A percentile compares a stretch with the other conserved stretches of the same genome.
phyloP scores from a whole-genome alignment of 1,139 yeast genomes.

The Protomyces arabidopsidicola region DNA sequence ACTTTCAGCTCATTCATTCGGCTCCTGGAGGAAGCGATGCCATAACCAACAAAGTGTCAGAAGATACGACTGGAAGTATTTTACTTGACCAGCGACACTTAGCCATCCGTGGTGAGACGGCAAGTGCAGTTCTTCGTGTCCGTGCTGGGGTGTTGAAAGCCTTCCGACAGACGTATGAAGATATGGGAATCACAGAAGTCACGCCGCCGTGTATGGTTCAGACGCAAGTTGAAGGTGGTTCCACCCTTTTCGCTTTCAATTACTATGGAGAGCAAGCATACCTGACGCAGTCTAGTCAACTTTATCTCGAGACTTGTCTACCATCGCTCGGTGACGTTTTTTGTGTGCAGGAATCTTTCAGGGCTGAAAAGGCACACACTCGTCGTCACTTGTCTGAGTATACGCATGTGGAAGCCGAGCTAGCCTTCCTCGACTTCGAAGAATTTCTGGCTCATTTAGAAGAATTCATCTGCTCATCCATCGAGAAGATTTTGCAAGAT shows the following conservation, averaged over 20 bases:
- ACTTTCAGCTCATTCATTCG: slow-evolving; percentile 76
- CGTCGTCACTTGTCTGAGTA: slow-evolving; percentile 97
- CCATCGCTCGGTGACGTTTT: slow-evolving; percentile 96
- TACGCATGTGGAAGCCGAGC: slow-evolving; percentile 93
- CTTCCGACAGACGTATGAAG: slow-evolving; percentile 69
- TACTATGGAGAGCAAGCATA: slow-evolving; percentile 97
- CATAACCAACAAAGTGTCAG: slow-evolving; percentile 88
- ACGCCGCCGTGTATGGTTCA: slow-evolving; percentile 99
- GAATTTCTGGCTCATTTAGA: slow-evolving; percentile 84
- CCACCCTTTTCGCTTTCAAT: slow-evolving; percentile 85
- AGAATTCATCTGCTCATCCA: slow-evolving; percentile 61
- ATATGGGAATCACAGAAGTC: slow-evolving; percentile 78
- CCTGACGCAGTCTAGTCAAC: slow-evolving; percentile 94
- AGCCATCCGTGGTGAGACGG: slow-evolving; percentile 88
- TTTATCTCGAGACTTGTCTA: slow-evolving; percentile 91
- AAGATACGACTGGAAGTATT: slow-evolving; percentile 69
- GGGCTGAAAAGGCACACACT: slow-evolving; percentile 98
- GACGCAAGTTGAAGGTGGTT: slow-evolving; percentile 99
- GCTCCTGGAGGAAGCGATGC: slow-evolving; percentile 98
- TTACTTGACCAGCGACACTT: slow-evolving; percentile 92
- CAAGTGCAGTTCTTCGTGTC: slow-evolving; percentile 92
- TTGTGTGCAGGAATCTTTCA: slow-evolving; percentile 97
- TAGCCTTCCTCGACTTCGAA: slow-evolving; percentile 79
- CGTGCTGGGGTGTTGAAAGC: slow-evolving; percentile 73
- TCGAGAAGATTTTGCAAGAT: slow-evolving; percentile 75